Conservation (phyloP, 805 yeast species). For the Candida hungchunana region DNA sequence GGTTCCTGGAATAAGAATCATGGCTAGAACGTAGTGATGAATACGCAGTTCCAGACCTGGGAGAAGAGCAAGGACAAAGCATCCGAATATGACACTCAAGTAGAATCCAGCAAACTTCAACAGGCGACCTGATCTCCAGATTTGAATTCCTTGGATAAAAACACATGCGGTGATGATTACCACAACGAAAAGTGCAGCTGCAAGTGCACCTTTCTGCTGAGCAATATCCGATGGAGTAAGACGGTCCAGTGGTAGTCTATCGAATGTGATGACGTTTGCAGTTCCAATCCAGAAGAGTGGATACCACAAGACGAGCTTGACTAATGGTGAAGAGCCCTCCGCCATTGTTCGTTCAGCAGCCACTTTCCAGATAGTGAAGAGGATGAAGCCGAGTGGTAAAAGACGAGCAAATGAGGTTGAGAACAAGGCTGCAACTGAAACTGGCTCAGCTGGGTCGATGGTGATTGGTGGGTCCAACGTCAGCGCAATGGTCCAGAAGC, state of each 20-base stretch:
- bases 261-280: constrained; percentile 84
- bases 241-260: constrained; percentile 82
- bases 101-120: constrained; percentile 55
- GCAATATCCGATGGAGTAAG: constrained; percentile 66
- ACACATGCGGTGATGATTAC: constrained; percentile 49
- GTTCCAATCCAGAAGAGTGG: constrained; percentile 82
- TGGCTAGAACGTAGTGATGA: constrained; percentile 78
- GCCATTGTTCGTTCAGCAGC: constrained; percentile 48
- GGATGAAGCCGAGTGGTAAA: constrained; percentile 67
- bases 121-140: constrained; percentile 78
- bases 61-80: constrained; percentile 43
- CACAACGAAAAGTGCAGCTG: constrained; percentile 54
- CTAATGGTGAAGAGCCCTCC: constrained; percentile 36
- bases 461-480: constrained; percentile 75
- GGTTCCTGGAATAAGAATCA: constrained; percentile 80
- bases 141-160: constrained; percentile 65
- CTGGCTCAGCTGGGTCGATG: constrained; percentile 49
- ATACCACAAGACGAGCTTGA: constrained; percentile 52
- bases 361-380: constrained; percentile 64
- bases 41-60: constrained; percentile 73
- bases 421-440: constrained; percentile 53
- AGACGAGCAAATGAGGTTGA: constrained; percentile 72
- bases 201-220: constrained; percentile 71
- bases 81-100: constrained; percentile 36
- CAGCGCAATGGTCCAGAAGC: constrained; percentile 79